A percentile compares a stretch with the other conserved stretches of the same genome.
These are phyloP conservation scores for Quercus parvula DNA, from an alignment of 306 rosid genomes.

Conservation along the genomic window DNA sequence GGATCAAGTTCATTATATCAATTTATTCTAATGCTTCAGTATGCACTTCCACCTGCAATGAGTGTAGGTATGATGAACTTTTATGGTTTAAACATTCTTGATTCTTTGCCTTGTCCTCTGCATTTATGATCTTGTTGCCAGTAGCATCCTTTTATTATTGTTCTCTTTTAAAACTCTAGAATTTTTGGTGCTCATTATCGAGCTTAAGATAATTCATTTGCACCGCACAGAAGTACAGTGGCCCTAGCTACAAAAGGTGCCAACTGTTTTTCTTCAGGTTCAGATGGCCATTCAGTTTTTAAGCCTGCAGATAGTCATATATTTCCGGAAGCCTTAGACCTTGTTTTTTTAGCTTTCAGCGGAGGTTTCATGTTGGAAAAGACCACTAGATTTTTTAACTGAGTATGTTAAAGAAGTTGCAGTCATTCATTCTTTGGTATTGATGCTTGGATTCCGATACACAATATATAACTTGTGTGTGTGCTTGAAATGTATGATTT, in stretches of 20 bases:
- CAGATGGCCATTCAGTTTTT: not conserved
- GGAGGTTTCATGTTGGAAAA: too few species aligned
- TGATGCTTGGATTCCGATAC: too few species aligned
- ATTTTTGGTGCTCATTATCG: not conserved
- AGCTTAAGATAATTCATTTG: not conserved
- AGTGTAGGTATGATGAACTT: not conserved
- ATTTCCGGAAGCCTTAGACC: too few species aligned
- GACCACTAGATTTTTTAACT: too few species aligned
- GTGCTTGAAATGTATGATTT: too few species aligned
- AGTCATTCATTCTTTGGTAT: too few species aligned
- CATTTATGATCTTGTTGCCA: not conserved
- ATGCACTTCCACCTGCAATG: constrained; percentile 8
- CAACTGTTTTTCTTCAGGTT: not conserved
- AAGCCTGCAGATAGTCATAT: too few species aligned
- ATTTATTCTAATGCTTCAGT: not conserved
- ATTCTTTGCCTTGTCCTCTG: not conserved
- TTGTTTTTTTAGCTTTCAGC: too few species aligned
- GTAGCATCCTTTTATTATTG: not conserved
- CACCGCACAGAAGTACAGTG: not conserved
- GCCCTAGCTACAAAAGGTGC: not conserved
- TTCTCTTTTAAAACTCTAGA: not conserved
- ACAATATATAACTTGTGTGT: too few species aligned
- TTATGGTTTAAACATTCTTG: not conserved
- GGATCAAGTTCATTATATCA: constrained; percentile 7
- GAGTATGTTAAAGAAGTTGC: too few species aligned